Percentiles rank a stretch among this genome's conserved stretches.
These are phyloP conservation scores for Pseudotulostoma volvatum DNA, from an alignment of 495 filamentous ascomycete species.

Conservation along the genomic window DNA sequence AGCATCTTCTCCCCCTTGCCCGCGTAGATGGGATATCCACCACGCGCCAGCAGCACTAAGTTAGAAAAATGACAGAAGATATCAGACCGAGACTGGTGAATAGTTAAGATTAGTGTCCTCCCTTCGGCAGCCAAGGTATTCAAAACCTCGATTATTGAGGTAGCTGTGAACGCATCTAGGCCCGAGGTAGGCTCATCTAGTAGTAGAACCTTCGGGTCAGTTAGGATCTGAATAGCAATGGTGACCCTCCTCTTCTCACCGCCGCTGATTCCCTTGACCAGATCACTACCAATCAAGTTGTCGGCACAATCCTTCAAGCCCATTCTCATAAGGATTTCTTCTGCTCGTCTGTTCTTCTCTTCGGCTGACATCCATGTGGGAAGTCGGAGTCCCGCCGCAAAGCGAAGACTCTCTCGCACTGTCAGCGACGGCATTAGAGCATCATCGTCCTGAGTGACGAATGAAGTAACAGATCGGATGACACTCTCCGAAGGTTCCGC, in stretches of 20 bases:
- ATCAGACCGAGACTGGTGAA: constrained; percentile 60
- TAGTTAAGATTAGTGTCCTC: constrained; percentile 53
- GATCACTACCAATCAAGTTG: constrained; percentile 51
- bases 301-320: constrained; percentile 64
- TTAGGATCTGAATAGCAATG: constrained; percentile 61
- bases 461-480: constrained; percentile 52
- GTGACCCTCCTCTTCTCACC: constrained; percentile 61
- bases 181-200: constrained; percentile 65
- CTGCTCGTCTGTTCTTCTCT: constrained; percentile 47
- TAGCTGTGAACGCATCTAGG: constrained; percentile 59
- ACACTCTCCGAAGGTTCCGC: constrained; percentile 46
- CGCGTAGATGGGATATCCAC: constrained; percentile 49
- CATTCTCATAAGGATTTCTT: constrained; percentile 56
- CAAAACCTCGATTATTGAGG: constrained; percentile 56
- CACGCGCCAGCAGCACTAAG: constrained; percentile 50
- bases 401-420: constrained; percentile 53
- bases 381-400: constrained; percentile 50
- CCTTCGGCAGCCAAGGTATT: constrained; percentile 53
- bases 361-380: constrained; percentile 47
- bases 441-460: constrained; percentile 63
- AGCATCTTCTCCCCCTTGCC: constrained; percentile 50
- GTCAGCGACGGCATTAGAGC: constrained; percentile 57
- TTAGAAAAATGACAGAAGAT: constrained; percentile 54
- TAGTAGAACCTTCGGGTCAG: constrained; percentile 50
- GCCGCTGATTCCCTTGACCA: constrained; percentile 60